Conservation (phyloP, 164 flowering plant genomes). For the Echeveria elegans region DNA sequence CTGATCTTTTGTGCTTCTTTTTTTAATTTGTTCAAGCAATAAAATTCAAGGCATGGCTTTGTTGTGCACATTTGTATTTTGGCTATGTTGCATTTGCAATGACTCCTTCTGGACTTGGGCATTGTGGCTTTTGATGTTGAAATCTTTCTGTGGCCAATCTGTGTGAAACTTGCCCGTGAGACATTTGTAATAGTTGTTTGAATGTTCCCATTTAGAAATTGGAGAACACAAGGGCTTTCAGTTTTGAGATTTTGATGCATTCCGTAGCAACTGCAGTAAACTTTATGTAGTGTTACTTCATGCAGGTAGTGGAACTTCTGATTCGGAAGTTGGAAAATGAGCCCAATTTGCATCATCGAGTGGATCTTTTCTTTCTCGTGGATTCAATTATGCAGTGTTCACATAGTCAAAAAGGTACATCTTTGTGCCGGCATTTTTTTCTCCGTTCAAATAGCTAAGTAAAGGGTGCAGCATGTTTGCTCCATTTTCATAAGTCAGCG, state of each 20-base stretch:
- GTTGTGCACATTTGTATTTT: background rate
- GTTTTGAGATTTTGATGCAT: no score
- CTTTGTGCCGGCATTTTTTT: background rate
- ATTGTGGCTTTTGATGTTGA: background rate
- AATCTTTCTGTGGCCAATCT: background rate
- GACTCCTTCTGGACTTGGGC: background rate
- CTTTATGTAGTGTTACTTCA: background rate
- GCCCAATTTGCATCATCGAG: slow-evolving; percentile 71
- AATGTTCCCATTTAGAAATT: no score
- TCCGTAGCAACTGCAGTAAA: no score
- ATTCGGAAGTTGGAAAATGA: slow-evolving; percentile 83
- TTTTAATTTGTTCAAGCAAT: background rate
- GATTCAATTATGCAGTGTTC: slow-evolving; percentile 98
- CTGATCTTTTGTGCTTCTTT: background rate
- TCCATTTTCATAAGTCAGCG: no score
- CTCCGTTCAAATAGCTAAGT: background rate
- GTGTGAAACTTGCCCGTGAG: no score
- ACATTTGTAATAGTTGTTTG: no score
- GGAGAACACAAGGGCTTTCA: background rate
- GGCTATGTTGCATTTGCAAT: background rate
- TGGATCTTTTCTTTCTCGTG: slow-evolving; percentile 88
- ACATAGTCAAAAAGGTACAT: slow-evolving; percentile 85
- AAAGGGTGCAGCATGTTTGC: no score
- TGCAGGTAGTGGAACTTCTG: slow-evolving; percentile 95
- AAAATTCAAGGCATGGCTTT: background rate